Base-by-base conservation (phyloP, 2,329 filamentous ascomycete genomes). In the Botrytis sinoallii region DNA sequence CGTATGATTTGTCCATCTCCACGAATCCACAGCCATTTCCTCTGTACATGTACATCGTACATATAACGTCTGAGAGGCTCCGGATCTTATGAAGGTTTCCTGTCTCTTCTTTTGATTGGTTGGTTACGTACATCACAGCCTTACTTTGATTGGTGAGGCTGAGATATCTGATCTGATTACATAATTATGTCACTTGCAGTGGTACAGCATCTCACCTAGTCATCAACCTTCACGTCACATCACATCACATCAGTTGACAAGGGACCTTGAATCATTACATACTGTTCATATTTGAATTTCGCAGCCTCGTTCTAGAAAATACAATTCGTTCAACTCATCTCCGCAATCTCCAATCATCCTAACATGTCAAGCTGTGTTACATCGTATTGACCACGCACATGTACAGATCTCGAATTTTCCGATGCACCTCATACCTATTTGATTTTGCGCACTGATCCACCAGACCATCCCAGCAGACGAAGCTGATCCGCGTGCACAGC, bases 361-460 rank as follows among this genome's bases (percentile, higher is more conserved):
- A n/a, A 35, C 32, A 22, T 64, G 25, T 40, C 42, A 20, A 60
- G 46, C 22, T 22, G 65, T 67, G 25, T 35, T 40, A 35, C 65
- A 40, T 67, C 65, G 65, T 71, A 71, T 71, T 66, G 46, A 40
- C 60, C 32, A 46, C 52, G 40, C 68, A 44, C 66, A 69, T 69
- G 52, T 70, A 38, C 70, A 48, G 16, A 55, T 72, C 63, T 65
- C 38, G 40, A 72, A 46, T 42, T 14, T 40, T 67, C 59, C 35
- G 70, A n/a, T 55, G 44, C 61, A 67, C 63, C 48, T 42, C 32
- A n/a, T 42, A 57, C 60, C 38, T 35, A 38, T 59, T 65, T 67
- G 46, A 55, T 40, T 72, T 32, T 32, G 48, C 38, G 64, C 66
- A 60, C 48, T 72, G 48, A 72, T 72, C 65, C 71, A 72, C 71